Conservation (phyloP, 805 yeast genomes). For the Suhomyces vadensis region DNA sequence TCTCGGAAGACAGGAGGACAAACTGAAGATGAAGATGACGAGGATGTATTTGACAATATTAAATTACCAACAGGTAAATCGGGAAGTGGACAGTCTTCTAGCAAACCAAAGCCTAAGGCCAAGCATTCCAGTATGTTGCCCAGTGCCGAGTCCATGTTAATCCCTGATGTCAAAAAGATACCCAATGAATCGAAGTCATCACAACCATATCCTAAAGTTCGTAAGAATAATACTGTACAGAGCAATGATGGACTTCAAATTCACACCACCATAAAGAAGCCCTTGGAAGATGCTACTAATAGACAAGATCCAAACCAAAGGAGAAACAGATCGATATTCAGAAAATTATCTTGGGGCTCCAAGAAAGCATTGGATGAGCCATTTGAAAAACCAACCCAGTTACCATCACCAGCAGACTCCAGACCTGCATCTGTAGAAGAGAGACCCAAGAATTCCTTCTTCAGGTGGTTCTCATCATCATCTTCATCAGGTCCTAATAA, state of each 20-base stretch:
- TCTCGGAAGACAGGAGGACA: slow-evolving; percentile 23
- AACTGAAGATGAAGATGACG: slow-evolving; percentile 10
- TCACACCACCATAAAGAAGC: slow-evolving; percentile 19
- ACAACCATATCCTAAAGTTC: slow-evolving; percentile 25
- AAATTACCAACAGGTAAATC: slow-evolving; percentile 48
- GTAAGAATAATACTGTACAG: slow-evolving; percentile 17
- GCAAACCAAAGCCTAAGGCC: background rate
- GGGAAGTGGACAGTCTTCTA: slow-evolving; percentile 6
- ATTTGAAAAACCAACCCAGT: slow-evolving; percentile 18
- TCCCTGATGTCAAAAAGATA: slow-evolving; percentile 25
- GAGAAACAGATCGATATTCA: slow-evolving; percentile 43
- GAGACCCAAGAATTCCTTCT: slow-evolving; percentile 31
- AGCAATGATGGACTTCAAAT: background rate
- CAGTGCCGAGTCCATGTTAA: slow-evolving; percentile 36
- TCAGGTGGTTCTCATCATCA: slow-evolving; percentile 45
- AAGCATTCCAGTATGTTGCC: slow-evolving; percentile 31
- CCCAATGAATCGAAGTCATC: slow-evolving; percentile 6
- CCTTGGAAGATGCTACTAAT: slow-evolving; percentile 39
- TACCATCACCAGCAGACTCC: slow-evolving; percentile 39
- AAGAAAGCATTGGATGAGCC: slow-evolving; percentile 38
- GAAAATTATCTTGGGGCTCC: slow-evolving; percentile 53
- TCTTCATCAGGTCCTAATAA: slow-evolving; percentile 15
- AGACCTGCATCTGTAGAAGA: slow-evolving; percentile 27
- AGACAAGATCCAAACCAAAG: slow-evolving; percentile 23
- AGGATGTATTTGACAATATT: slow-evolving; percentile 44